Conservation (phyloP, 2,329 filamentous ascomycete species). For the Diplodia seriata region DNA sequence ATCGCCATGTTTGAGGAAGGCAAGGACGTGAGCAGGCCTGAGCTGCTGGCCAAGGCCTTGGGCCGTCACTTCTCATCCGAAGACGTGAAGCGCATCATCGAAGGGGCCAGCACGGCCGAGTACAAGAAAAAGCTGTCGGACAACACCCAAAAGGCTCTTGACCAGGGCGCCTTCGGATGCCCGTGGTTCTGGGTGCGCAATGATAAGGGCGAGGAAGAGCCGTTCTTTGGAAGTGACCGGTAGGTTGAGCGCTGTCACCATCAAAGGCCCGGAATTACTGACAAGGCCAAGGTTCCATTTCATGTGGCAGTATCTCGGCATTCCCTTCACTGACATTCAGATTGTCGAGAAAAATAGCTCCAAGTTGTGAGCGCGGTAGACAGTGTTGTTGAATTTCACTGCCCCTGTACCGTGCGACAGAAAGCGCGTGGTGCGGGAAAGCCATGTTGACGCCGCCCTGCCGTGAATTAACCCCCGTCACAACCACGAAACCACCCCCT, state of each 20-base stretch:
- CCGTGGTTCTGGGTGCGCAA: slow-evolving; percentile 77
- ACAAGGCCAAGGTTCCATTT: slow-evolving; percentile 64
- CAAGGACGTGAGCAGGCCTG: slow-evolving; percentile 65
- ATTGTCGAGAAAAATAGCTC: slow-evolving; percentile 43
- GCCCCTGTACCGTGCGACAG: not conserved
- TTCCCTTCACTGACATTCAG: slow-evolving; percentile 65
- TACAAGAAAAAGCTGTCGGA: slow-evolving; percentile 62
- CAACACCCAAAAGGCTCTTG: slow-evolving; percentile 64
- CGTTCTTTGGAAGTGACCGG: slow-evolving; percentile 81
- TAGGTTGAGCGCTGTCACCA: slow-evolving; percentile 40
- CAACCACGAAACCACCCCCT: not conserved
- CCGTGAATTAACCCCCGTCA: not conserved
- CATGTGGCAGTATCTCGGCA: slow-evolving; percentile 70
- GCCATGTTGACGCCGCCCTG: not conserved
- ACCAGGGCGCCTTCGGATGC: slow-evolving; percentile 74
- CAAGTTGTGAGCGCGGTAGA: slow-evolving; percentile 41
- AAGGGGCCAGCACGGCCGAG: slow-evolving; percentile 57
- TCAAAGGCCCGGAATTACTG: not conserved
- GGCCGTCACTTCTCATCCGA: slow-evolving; percentile 56
- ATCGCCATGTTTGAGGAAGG: slow-evolving; percentile 68
- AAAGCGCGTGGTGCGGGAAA: not conserved
- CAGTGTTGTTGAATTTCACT: not conserved
- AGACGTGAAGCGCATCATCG: slow-evolving; percentile 64
- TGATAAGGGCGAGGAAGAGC: slow-evolving; percentile 57
- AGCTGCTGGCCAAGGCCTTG: slow-evolving; percentile 57